Evolutionary conservation across 2,329 filamentous ascomycete species (phyloP), one percentile per base, ranked within the genome.

Genomic region (Diplocarpon rosae): DNA sequence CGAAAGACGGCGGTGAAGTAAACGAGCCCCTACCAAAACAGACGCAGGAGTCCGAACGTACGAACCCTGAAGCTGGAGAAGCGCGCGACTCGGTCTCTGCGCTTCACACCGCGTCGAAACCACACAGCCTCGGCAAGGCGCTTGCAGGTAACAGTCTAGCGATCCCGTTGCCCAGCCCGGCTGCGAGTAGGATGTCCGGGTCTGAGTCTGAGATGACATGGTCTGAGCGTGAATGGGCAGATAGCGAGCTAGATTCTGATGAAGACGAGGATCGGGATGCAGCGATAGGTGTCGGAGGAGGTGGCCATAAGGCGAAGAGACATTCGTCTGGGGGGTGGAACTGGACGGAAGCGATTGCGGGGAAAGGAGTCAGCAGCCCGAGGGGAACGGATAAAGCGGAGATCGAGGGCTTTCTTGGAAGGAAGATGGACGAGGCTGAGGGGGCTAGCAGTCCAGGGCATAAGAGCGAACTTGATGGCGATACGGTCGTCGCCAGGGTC

Each of bases 1-100:
- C 72, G 34, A 66, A 69, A 45, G 70, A 79, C n/a, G 85, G 84
- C 8, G 70, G 73, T 33, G 83, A 89, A 64, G 83, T 72, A 14
- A 74, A 69, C n/a, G 46, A 53, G 15, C 38, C 37, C 5, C 30
- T 43, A 3, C 43, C 50, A 10, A 45, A 47, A n/a, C 48, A 30
- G 31, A 15, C 64, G 62, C 20, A 62, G 13, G 60, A 66, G 7
- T 62, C 63, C 7, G 59, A 63, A 29, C 61, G 69, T 4, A 69
- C 67, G 1, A 59, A 66, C 11, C 71, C 68, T 42, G 71, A 75
- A 50, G 63, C 64, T 17, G 57, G 67, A 15, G 71, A 76, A 59
- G 68, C 66, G 3, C 56, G 48, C 34, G 63, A 65, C 48, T 46
- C 56, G 10, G 55, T 65, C 0, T 53, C 62, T 8, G 58, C 60